Conservation (phyloP, 164 flowering plant genomes). For the Magnolia kwangsiensis region DNA sequence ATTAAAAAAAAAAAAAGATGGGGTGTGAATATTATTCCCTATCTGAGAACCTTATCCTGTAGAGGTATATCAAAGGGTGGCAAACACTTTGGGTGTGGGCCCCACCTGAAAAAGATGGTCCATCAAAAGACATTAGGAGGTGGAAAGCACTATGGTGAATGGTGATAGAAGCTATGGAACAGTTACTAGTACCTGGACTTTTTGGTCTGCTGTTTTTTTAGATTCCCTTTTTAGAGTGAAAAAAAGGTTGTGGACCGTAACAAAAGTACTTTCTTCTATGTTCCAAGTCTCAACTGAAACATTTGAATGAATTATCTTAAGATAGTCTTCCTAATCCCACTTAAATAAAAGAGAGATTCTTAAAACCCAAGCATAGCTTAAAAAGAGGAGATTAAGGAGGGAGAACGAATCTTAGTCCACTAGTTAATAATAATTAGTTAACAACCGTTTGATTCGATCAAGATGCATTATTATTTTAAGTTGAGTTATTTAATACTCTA, state of each 20-base stretch:
- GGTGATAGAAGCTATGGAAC: background rate
- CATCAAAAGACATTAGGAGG: background rate
- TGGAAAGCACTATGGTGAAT: background rate
- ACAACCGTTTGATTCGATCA: too few species aligned
- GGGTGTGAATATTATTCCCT: too few species aligned
- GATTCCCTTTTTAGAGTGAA: background rate
- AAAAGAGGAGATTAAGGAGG: background rate
- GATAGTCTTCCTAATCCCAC: background rate
- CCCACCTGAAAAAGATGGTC: constrained; percentile 12
- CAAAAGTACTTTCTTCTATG: background rate
- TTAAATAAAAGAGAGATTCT: background rate
- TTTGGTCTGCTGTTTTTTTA: constrained; percentile 11
- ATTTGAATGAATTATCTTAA: background rate
- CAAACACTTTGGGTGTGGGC: constrained; percentile 2
- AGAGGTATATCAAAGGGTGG: background rate
- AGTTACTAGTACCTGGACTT: background rate
- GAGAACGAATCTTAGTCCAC: background rate
- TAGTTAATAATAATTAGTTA: too few species aligned
- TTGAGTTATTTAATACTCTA: too few species aligned
- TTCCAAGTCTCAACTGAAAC: background rate
- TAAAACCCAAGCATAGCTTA: background rate
- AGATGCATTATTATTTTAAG: too few species aligned
- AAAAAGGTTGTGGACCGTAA: background rate
- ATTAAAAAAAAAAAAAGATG: too few species aligned
- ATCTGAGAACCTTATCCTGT: constrained; percentile 12